These are phyloP conservation scores for Intubia oerlemansii DNA, from an alignment of 2,329 filamentous ascomycete species.

Conservation along the genomic window DNA sequence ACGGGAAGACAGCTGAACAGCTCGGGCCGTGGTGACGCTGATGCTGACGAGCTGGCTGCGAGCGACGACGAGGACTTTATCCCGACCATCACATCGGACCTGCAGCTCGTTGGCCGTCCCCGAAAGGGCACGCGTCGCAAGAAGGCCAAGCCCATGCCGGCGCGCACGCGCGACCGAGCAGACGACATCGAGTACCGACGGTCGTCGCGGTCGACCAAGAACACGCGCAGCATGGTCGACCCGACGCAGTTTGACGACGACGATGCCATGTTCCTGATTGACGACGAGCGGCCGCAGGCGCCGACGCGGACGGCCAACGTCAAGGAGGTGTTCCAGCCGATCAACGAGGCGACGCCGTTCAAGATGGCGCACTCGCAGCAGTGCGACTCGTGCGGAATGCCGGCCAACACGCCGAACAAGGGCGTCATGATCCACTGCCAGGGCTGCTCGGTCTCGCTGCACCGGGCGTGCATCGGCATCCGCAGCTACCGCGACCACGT, in stretches of 20 bases:
- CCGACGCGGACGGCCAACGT: slow-evolving; percentile 39
- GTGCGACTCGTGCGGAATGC: slow-evolving; percentile 52
- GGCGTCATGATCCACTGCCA: slow-evolving; percentile 71
- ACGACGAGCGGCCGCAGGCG: slow-evolving; percentile 21
- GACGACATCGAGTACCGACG: slow-evolving; percentile 33
- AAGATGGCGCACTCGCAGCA: slow-evolving; percentile 41
- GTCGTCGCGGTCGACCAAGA: slow-evolving; percentile 24
- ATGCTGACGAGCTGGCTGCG: slow-evolving; percentile 12
- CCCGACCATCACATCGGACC: slow-evolving; percentile 11
- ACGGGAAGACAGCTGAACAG: no score
- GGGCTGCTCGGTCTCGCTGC: slow-evolving; percentile 68
- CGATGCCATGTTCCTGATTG: slow-evolving; percentile 31
- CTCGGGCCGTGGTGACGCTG: no score
- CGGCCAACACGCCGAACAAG: slow-evolving; percentile 30
- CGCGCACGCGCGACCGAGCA: slow-evolving; percentile 8
- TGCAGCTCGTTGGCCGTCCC: slow-evolving; percentile 7
- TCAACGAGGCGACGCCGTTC: slow-evolving; percentile 42
- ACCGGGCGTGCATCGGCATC: slow-evolving; percentile 61
- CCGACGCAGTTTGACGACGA: slow-evolving; percentile 24
- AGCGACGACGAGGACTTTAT: slow-evolving; percentile 11
- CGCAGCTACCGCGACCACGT: slow-evolving; percentile 62
- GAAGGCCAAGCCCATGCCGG: slow-evolving; percentile 2
- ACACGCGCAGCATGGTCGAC: slow-evolving; percentile 26
- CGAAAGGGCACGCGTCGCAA: no score
- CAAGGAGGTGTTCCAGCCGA: slow-evolving; percentile 49